A percentile compares a stretch with the other conserved stretches of the same genome.
Evolutionary conservation across 495 filamentous ascomycete genomes (phyloP).

Genomic region (Penicillium mononematosum): DNA sequence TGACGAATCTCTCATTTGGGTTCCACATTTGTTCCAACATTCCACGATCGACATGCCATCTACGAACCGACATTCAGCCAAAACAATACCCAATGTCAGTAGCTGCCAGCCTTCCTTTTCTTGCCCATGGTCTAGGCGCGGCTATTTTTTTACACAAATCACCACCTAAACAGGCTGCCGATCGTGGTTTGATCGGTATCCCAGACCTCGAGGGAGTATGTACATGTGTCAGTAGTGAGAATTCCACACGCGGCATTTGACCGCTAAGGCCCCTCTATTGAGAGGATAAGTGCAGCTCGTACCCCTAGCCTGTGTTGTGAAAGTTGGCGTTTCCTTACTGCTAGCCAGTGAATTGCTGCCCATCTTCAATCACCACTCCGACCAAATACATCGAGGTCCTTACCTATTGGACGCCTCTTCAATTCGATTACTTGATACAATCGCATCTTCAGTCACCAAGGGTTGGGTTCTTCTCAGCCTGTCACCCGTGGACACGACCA

Average conservation of each 20-base stretch:
- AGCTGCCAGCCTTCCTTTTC: not conserved
- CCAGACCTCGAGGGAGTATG: conserved; percentile 1
- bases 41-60: conserved; percentile 23
- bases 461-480: not conserved
- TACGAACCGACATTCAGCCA: conserved; percentile 7
- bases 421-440: not conserved
- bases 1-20: not conserved
- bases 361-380: not conserved
- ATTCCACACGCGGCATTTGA: conserved; percentile 20
- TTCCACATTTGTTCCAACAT: conserved; percentile 12
- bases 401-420: not conserved
- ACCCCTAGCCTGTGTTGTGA: conserved; percentile 7
- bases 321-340: not conserved
- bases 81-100: not conserved
- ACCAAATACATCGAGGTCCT: not conserved
- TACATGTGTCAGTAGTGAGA: not conserved
- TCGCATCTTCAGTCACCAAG: not conserved
- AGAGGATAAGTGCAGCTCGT: conserved; percentile 18
- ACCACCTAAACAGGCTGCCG: not conserved
- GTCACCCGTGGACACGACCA: not conserved
- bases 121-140: not conserved
- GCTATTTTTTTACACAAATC: not conserved
- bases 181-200: conserved; percentile 11
- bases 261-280: conserved; percentile 8
- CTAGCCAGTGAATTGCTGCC: not conserved